Conservation (phyloP, 768 basidiomycete species). For the Panellus pusillus region DNA sequence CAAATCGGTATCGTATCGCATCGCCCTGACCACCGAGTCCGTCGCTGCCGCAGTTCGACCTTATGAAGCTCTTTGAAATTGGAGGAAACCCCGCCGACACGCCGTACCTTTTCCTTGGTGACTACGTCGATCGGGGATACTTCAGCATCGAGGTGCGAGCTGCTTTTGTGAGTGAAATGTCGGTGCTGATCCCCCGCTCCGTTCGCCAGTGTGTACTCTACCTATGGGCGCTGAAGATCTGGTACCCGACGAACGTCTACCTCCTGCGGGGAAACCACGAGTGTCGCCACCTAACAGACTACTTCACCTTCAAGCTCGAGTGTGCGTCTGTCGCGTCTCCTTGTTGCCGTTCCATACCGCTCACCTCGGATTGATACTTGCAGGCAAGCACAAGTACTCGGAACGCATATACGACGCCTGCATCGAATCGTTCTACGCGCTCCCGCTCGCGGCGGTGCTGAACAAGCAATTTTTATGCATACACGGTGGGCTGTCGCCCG, state of each 20-base stretch:
- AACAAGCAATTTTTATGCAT: slow-evolving; percentile 99
- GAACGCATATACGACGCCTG: slow-evolving; percentile 95
- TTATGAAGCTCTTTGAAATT: slow-evolving; percentile 95
- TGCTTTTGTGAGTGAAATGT: background rate
- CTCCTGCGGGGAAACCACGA: slow-evolving; percentile 98
- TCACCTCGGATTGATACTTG: slow-evolving; percentile 5
- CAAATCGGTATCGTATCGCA: no score
- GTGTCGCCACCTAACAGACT: slow-evolving; percentile 97
- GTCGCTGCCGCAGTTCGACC: slow-evolving; percentile 64
- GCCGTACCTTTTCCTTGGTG: slow-evolving; percentile 88
- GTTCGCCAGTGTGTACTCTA: slow-evolving; percentile 87
- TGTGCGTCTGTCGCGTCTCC: slow-evolving; percentile 53
- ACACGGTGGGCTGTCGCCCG: slow-evolving; percentile 95
- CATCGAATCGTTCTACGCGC: slow-evolving; percentile 95
- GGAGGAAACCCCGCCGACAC: slow-evolving; percentile 94
- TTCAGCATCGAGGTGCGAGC: slow-evolving; percentile 83
- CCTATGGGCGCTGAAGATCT: slow-evolving; percentile 97
- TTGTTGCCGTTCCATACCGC: background rate
- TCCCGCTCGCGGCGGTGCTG: slow-evolving; percentile 97
- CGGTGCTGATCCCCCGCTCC: slow-evolving; percentile 10
- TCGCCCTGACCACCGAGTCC: no score
- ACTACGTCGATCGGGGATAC: slow-evolving; percentile 92
- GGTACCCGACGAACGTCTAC: slow-evolving; percentile 97
- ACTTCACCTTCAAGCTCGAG: slow-evolving; percentile 99
- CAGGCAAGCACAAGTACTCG: slow-evolving; percentile 99